phyloP scores from a whole-genome alignment of 345 rosid genomes.

The Eucalyptus polybractea region DNA sequence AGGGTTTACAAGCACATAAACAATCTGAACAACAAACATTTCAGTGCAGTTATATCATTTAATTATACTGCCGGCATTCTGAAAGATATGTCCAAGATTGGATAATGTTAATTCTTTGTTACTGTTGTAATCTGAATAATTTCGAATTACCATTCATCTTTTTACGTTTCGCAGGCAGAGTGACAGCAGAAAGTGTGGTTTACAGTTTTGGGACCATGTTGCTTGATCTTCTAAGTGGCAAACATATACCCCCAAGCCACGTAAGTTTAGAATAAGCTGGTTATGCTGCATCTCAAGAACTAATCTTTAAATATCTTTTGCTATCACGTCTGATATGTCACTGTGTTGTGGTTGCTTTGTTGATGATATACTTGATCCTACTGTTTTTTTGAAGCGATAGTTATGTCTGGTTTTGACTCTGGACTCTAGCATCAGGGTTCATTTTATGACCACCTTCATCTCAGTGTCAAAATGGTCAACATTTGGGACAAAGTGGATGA shows the following conservation, averaged over 20 bases:
- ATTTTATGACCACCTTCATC: background rate
- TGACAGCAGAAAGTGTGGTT: constrained; percentile 81
- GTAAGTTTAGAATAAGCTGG: constrained; percentile 23
- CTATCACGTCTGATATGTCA: background rate
- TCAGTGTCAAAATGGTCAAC: background rate
- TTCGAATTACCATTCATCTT: background rate
- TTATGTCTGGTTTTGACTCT: background rate
- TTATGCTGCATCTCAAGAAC: background rate
- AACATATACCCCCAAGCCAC: constrained; percentile 97
- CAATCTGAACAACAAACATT: background rate
- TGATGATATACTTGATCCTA: background rate
- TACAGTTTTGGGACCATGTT: constrained; percentile 96
- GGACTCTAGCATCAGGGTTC: background rate
- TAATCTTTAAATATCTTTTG: background rate
- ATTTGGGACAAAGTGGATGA: background rate
- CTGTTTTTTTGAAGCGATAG: background rate
- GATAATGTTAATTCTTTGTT: background rate
- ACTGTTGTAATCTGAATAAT: background rate
- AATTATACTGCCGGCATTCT: background rate
- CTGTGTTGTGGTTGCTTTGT: background rate
- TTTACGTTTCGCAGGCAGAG: constrained; percentile 52
- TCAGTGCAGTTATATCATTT: background rate
- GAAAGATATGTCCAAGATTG: background rate
- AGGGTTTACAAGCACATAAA: background rate
- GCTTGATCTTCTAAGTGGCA: constrained; percentile 95